Evolutionary conservation across 768 basidiomycete genomes (phyloP).

Genomic region (Termitomyces bulborhizus): DNA sequence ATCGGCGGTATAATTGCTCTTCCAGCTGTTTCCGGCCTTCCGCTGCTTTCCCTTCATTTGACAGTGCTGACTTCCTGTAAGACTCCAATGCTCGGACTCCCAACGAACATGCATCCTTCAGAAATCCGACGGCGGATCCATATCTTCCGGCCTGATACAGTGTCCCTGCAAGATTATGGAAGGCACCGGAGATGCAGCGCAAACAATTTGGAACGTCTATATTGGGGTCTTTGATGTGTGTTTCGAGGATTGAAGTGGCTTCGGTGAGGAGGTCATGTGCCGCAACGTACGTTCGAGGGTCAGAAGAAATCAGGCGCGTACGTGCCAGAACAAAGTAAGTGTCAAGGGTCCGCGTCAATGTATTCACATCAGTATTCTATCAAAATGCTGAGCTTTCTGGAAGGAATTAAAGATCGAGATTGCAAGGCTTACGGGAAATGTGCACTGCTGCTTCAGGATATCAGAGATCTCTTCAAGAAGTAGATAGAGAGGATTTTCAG

Average conservation of each 20-base stretch:
- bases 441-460: constrained; percentile 20
- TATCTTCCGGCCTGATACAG: constrained; percentile 61
- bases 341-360: constrained; percentile 43
- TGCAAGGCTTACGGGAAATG: constrained; percentile 22
- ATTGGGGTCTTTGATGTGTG: constrained; percentile 10
- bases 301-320: constrained; percentile 28
- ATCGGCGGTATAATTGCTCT: constrained; percentile 64
- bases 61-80: constrained; percentile 8
- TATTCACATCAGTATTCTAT: constrained; percentile 24
- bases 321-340: constrained; percentile 51
- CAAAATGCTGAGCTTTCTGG: constrained; percentile 8
- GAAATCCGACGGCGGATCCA: constrained; percentile 63
- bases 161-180: constrained; percentile 62
- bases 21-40: constrained; percentile 55
- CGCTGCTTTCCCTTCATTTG: constrained; percentile 13
- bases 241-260: constrained; percentile 30
- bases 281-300: constrained; percentile 39
- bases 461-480: constrained; percentile 31
- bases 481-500: constrained; percentile 10
- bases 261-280: constrained; percentile 42
- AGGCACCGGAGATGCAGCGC: constrained; percentile 67
- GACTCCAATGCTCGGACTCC: constrained; percentile 41
- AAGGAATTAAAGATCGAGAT: background rate
- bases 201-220: constrained; percentile 45
- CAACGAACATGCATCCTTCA: constrained; percentile 52